Conservation (phyloP, 2,329 filamentous ascomycete genomes). For the Trichoderma breve region DNA sequence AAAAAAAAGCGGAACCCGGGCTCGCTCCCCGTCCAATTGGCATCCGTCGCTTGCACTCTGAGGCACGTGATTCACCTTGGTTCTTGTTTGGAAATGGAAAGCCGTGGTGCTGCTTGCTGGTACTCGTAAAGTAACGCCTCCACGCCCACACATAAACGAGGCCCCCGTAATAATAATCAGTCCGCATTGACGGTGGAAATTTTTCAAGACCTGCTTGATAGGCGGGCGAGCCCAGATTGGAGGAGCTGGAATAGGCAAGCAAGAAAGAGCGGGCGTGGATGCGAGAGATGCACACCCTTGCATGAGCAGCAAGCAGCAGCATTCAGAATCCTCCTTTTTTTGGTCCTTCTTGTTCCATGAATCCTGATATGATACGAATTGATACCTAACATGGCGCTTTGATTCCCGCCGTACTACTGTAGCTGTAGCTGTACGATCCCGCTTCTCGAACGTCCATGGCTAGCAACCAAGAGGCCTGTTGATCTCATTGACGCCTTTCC, state of each 20-base stretch:
- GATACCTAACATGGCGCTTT: neutral
- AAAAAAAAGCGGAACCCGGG: neutral
- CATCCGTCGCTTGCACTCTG: neutral
- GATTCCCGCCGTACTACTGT: neutral
- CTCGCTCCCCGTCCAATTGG: neutral
- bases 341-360: neutral
- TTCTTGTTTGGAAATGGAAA: neutral
- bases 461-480: neutral
- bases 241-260: neutral
- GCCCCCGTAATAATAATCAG: neutral
- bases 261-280: neutral
- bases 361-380: neutral
- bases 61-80: slow-evolving; percentile 1
- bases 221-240: neutral
- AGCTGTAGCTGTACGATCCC: neutral
- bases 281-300: slow-evolving; percentile 11
- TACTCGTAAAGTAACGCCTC: neutral
- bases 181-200: neutral
- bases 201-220: neutral
- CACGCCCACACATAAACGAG: neutral
- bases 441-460: neutral
- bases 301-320: neutral
- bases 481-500: neutral
- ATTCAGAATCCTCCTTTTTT: neutral
- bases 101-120: neutral